Evolutionary conservation across 345 rosid genomes (phyloP), one percentile per base, ranked within the genome.

Genomic region (Dipteronia dyeriana): DNA sequence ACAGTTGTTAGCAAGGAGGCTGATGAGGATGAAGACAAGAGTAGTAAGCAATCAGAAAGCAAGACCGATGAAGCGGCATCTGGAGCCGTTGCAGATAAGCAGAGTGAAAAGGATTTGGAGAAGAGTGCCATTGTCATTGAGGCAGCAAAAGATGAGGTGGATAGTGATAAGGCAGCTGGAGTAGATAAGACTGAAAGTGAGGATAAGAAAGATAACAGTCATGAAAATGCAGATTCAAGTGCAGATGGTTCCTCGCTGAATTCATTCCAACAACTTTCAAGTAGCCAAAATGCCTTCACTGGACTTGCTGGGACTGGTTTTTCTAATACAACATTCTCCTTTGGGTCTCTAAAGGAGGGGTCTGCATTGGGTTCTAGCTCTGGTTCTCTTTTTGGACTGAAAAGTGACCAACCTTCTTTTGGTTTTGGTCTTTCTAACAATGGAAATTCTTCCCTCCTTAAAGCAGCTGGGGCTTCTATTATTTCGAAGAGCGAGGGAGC

Each of bases 191-290:
- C 79, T 54, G 85, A 79, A 66, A 77, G 61, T 22, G 75, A 79
- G 38, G 54, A 26, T 26, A 26, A 85, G 76, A 80, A 82, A 69
- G 90, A 83, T 22, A 80, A 84, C 53, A 84, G 75, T 73, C 73
- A 38, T 64, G 83, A 79, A 83, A 86, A 78, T 68, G 79, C 66
- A 1, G 91, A 90, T 66, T 79, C 88, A 47, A 81, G 76, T 70
- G 79, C 88, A 26, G 92, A 87, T 65, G 83, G 84, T 77, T 57
- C 86, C 4, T 76, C 85, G 7, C 76, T 96, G 87, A 94, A 87
- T 81, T 92, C 99, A 54, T 96, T 96, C 81, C 94, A 88, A 61
- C 99, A 94, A 86, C 98, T 92, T 83, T 96, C 99, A 65, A 96
- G 95, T 82, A 92, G 79, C 79, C 91, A 88, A 88, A 96, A 96